Evolutionary conservation across 129 eudicot genomes (phyloP).

Genomic region (Chrysanthemum lavandulifolium): DNA sequence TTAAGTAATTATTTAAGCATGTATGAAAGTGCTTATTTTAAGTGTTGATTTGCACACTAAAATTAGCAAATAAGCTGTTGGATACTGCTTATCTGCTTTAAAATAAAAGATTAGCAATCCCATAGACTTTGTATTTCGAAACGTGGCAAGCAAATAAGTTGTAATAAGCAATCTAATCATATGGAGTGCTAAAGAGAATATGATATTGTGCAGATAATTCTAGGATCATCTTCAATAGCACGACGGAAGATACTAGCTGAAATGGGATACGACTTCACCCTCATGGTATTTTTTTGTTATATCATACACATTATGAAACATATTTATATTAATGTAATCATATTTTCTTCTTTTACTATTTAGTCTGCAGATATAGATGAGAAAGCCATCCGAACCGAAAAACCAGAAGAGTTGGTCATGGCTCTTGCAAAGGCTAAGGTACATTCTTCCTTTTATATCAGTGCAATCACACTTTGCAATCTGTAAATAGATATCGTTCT

Average conservation of each 20-base stretch:
- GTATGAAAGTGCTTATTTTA: too few relatives aligned
- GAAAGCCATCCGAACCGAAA: conserved; percentile 75
- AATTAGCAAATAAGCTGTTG: too few relatives aligned
- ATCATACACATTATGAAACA: not conserved
- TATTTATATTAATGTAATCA: too few relatives aligned
- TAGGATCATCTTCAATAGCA: conserved; percentile 81
- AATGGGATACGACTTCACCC: conserved; percentile 75
- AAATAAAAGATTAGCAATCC: too few relatives aligned
- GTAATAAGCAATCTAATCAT: not conserved
- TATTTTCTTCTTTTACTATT: conserved; percentile 5
- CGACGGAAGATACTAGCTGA: conserved; percentile 63
- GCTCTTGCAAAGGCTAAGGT: conserved; percentile 95
- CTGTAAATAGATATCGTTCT: too few relatives aligned
- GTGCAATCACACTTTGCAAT: too few relatives aligned
- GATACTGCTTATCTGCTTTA: too few relatives aligned
- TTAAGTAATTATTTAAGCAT: too few relatives aligned
- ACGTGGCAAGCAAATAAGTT: not conserved
- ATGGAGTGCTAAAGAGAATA: not conserved
- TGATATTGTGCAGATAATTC: conserved; percentile 51
- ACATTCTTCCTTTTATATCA: not conserved
- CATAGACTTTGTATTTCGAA: not conserved
- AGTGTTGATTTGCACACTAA: too few relatives aligned
- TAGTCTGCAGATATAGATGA: conserved; percentile 94
- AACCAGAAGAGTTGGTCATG: conserved; percentile 85
- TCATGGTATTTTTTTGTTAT: conserved; percentile 52